Evolutionary conservation across 345 rosid species (phyloP).

Genomic region (Stellera chamaejasme): DNA sequence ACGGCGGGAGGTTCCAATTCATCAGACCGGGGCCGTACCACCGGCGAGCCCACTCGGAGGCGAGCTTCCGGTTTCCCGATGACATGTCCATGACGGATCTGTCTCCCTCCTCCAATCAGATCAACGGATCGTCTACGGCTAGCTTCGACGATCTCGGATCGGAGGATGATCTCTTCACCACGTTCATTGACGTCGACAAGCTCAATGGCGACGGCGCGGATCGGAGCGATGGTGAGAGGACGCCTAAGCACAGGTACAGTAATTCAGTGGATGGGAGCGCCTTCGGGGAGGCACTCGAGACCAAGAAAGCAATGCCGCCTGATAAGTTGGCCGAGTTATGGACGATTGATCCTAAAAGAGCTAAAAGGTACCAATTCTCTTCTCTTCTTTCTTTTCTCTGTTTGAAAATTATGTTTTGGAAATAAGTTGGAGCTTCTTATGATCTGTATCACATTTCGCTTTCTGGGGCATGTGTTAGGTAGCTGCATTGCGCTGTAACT

Average conservation of each 20-base stretch:
- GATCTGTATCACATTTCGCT: too few species aligned
- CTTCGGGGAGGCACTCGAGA: constrained; percentile 50
- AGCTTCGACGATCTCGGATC: constrained; percentile 37
- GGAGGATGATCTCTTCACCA: constrained; percentile 57
- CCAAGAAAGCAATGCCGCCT: constrained; percentile 72
- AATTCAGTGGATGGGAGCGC: constrained; percentile 51
- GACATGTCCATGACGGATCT: constrained; percentile 51
- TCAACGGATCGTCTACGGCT: constrained; percentile 25
- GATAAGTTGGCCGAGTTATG: constrained; percentile 68
- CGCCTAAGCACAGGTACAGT: constrained; percentile 46
- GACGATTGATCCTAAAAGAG: constrained; percentile 65
- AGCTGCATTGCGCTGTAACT: too few species aligned
- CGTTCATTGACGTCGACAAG: constrained; percentile 53
- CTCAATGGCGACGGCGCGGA: constrained; percentile 12
- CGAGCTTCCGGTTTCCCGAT: constrained; percentile 23
- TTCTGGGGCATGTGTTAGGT: too few species aligned
- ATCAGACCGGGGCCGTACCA: constrained; percentile 23
- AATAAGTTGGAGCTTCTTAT: too few species aligned
- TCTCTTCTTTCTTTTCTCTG: not conserved
- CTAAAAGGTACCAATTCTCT: constrained; percentile 40
- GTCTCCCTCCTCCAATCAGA: constrained; percentile 20
- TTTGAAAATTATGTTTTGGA: too few species aligned
- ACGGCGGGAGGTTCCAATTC: not conserved
- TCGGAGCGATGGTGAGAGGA: constrained; percentile 11
- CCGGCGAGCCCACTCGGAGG: constrained; percentile 54